phyloP scores from a whole-genome alignment of 2,329 filamentous ascomycete genomes.

The Arthrobotrys sphaeroides region DNA sequence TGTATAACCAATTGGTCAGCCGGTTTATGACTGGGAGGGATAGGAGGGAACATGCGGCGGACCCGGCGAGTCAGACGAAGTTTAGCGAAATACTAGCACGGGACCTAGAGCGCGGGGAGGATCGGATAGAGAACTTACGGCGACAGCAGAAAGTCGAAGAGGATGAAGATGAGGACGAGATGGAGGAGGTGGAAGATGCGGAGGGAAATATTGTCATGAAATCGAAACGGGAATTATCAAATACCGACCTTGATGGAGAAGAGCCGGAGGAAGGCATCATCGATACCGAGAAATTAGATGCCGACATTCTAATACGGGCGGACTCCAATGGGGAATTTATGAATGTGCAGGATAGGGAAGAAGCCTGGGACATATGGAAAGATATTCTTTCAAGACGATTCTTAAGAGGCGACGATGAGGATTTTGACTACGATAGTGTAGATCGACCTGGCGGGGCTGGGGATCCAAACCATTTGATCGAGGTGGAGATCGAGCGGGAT shows the following conservation, averaged over 20 bases:
- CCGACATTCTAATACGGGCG: constrained; percentile 37
- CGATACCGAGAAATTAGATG: constrained; percentile 36
- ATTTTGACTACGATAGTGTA: constrained; percentile 46
- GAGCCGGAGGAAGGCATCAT: neutral
- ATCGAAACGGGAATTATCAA: neutral
- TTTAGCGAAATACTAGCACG: constrained; percentile 47
- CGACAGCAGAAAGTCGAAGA: constrained; percentile 1
- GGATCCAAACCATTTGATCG: constrained; percentile 42
- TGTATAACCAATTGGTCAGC: constrained; percentile 47
- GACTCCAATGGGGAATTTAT: constrained; percentile 46
- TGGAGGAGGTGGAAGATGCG: constrained; percentile 27
- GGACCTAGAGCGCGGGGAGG: constrained; percentile 43
- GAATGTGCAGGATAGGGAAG: constrained; percentile 27
- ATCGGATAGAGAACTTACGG: constrained; percentile 22
- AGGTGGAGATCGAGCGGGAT: constrained; percentile 48
- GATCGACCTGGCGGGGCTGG: constrained; percentile 33
- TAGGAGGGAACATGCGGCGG: constrained; percentile 40
- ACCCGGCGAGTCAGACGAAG: constrained; percentile 31
- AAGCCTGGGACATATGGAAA: constrained; percentile 47
- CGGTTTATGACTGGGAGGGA: constrained; percentile 45
- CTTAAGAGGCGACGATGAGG: constrained; percentile 41
- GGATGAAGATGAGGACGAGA: constrained; percentile 17
- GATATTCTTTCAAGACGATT: constrained; percentile 45
- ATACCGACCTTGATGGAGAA: neutral
- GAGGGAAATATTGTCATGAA: constrained; percentile 29